Base-by-base conservation (phyloP, 805 yeast genomes). In the Saturnispora quitensis region DNA sequence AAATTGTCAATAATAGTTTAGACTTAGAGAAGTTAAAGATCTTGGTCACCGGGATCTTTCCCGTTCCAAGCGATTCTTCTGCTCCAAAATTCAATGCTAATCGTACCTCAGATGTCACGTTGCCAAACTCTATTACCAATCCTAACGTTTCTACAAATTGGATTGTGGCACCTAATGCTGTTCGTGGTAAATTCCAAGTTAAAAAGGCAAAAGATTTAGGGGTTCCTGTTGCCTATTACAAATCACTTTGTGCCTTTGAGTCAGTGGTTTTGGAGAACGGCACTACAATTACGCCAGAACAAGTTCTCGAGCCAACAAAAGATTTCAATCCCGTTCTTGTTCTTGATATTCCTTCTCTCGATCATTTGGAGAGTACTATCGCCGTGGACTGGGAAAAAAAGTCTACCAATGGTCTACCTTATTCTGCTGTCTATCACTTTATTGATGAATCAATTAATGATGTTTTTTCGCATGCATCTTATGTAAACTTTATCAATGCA, bases 181-280 rank as follows among this genome's bases (percentile, higher is more conserved):
- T 78, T 0, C 72, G 97, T 60, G 98, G 99, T 0, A 84, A 76
- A 60, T 93, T 93, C 61, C 71, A 80, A 53, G 78, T 78, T 0
- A 69, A 72, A 8, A 80, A 74, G 60, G 97, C 98, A 1, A 69
- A 66, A 22, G 77, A 70, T 43, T 67, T 89, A 20, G 89, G 90
- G 0, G 78, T 91, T 8, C 77, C 77, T 4, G 89, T 93, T 0
- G 70, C 74, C 7, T 61, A 75, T 24, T 88, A 71, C 64, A 77
- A 81, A 13, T 62, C 72, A 20, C 72, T 93, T 47, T 74, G 90
- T 10, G 69, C 70, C 5, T 93, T 93, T 2, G 60, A 73, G 34
- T 43, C 78, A 1, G 81, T 90, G 3, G 69, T 75, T 0, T 68
- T 84, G 43, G 78, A 71, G 1, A 68, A 79, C 54, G 96, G 95